Evolutionary conservation across 2,329 filamentous ascomycete species (phyloP), one percentile per base, ranked within the genome.

Genomic region (Leptographium lundbergii): DNA sequence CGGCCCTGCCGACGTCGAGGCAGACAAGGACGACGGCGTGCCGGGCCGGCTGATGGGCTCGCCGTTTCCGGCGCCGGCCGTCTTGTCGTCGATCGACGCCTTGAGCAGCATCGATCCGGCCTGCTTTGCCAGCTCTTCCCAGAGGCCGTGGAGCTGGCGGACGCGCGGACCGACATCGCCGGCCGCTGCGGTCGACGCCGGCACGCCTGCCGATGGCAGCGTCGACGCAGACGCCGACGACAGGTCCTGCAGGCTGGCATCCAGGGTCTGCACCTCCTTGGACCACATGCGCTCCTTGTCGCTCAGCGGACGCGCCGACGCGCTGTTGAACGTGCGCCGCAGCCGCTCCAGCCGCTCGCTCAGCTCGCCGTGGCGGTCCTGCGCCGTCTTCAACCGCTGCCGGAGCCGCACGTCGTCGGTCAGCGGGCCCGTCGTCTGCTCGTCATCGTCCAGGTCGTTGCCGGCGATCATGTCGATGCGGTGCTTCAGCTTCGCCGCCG

Each of bases 391-490:
- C 45, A 88, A 73, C 11, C 86, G 79, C 29, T 77, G 72, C 60
- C 85, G 80, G 50, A 89, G 79, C 63, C 79, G 78, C 57, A 76
- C 75, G 56, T 81, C 79, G 60, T 78, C 80, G 13, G 73, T 70
- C 9, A 70, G 61, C 7, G 74, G 70, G 60, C 81, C 77, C 14
- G 36, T 17, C 36, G 14, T n/a, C 27, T 54, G 51, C 13, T 17
- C 50, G 14, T 42, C 50, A 4, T 56, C 56, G 27, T 60, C 61
- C 4, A 57, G 74, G 60, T 85, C 81, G 51, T 79, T 77, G 4
- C 82, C 82, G 6, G 80, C 82, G 60, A 89, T 81, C 48, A 76
- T 76, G 63, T 91, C 86, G 34, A 91, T 82, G 64, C 82, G 81
- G 47, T 76, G 74, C 67, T 82, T 82, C 48, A 89, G 78, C 65